Evolutionary conservation across 1,284 basidiomycete species (phyloP), one percentile per base, ranked within the genome.

Genomic region (Volvariella volvacea): DNA sequence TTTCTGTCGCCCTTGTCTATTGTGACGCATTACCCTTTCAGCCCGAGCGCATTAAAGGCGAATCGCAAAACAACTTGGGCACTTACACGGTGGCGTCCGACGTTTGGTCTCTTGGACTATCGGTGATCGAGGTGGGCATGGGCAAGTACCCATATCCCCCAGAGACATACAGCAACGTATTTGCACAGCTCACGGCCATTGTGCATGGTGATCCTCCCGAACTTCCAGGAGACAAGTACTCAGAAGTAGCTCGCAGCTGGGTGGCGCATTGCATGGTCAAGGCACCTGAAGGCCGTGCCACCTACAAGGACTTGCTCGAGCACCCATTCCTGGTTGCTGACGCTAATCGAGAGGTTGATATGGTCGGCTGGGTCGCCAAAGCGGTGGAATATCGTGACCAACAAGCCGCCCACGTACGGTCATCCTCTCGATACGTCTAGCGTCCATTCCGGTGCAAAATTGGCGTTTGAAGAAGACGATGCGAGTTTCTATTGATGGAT

Each of bases 61-160:
- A 96, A 65, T 91, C 88, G 2, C 85, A 86, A 58, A 88, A 88
- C 60, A 83, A 88, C 50, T 66, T 87, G 21, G 82, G 85, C 21
- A 94, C 92, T 1, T 99, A 99, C 65, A 95, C 92, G 8, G 93
- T 98, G 38, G 90, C 93, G 1, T 96, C 93, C 2, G 95, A 99
- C 59, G 90, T 99, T 3, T 99, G 95, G 95, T 96, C 93, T 8
- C 80, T 99, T n/a, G 95, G 95, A 2, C 73, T 99, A 28, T 88
- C 89, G 2, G 87, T 98, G 63, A 92, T 98, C 56, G 95, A 99
- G 65, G 85, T 96, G 49, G 88, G 90, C 38, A 66, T 92, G 54
- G 94, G 96, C 16, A 76, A 81, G 52, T 99, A 99, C 64, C 96
- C 95, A 1, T 99, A 97, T 61, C 95, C 95, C 21, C 94, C 94